Evolutionary conservation across 2,329 filamentous ascomycete genomes (phyloP), one percentile per base, ranked within the genome.

Genomic region (Coniochaeta pulveracea): DNA sequence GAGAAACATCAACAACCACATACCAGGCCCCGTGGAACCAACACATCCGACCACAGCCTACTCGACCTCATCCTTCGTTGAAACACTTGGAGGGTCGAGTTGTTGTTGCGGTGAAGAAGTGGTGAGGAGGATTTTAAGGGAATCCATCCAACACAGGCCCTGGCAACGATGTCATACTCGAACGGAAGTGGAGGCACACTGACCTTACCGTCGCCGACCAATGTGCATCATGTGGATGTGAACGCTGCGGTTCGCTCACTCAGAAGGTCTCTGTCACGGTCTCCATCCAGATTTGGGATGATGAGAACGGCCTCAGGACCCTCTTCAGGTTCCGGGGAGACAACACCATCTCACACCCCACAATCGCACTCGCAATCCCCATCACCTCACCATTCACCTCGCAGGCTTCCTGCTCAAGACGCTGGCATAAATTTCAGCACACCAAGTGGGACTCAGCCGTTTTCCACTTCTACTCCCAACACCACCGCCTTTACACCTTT

Each of bases 281-380:
- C 89, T n/a, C 89, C 89, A 9, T 94, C 89, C 19, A 93, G 91
- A 55, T 89, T 91, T 54, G 69, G 73, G 36, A 62, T 93, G 22
- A 54, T 59, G 47, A 47, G 58, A 44, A 43, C 60, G 40, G 47
- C 61, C 33, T 57, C 30, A 10, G 19, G 12, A 14, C n/a, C n/a
- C n/a, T 23, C 30, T 25, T 17, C 30, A 28, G 66, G 65, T 30
- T 72, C 71, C 28, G n/a, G 18, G 2, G 66, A 69, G 22, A 59
- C 76, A 26, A 76, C 76, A 16, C 73, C 77, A 19, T 18, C 69
- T 67, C 15, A 62, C 66, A 62, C 68, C 7, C 68, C 73, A 4
- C 34, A 63, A 60, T 70, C 61, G 51, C 70, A 63, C 50, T 69
- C 53, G 23, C 23, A 19, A 18, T 22, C 30, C 25, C 23, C 30